Base-by-base conservation (phyloP, 1,139 yeast genomes). In the Barnettozyma hawaiiensis region DNA sequence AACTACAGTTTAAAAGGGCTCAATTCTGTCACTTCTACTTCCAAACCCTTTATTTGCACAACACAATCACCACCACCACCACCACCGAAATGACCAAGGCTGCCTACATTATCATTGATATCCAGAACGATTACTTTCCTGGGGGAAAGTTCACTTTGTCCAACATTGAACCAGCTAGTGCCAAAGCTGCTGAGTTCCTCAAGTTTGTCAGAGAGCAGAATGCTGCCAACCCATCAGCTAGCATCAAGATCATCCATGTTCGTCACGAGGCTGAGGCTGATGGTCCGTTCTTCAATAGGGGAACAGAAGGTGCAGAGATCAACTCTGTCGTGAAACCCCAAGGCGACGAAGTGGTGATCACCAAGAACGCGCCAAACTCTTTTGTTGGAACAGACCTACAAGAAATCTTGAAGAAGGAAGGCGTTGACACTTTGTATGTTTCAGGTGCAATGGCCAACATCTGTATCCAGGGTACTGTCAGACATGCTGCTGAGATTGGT, bases 371-470 rank as follows among this genome's bases (percentile, higher is more conserved):
- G 11, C 51, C 51, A 35, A 49, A 50, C 22, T 37, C 54, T 0
- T 50, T 47, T 20, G 21, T 36, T 14, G 42, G 34, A 1, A 50
- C 54, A 3, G 36, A 45, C 11, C 35, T 50, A 12, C 26, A 41
- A 12, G 40, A 46, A 21, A 14, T 45, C 9, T 39, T 50, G 22
- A 33, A 42, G 26, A 8, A 18, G 2, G 27, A 43, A 4, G 42
- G 40, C 1, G 33, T 50, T 31, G 41, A 43, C 7, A 37, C 40
- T 11, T 27, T 49, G 7, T 39, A 44, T 15, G 28, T 50, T 7
- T 31, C 47, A 21, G 52, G 54, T 37, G 50, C 52, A 7, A 49
- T 47, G 51, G 43, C 52, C 2, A 50, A 49, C 14, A 34, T 50
- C 7, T 50, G 52, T 42, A 35, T 50, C 24, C 46, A 50, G 33